Evolutionary conservation across 305 asterid genomes (phyloP).

Genomic region (Plantago coronopus): DNA sequence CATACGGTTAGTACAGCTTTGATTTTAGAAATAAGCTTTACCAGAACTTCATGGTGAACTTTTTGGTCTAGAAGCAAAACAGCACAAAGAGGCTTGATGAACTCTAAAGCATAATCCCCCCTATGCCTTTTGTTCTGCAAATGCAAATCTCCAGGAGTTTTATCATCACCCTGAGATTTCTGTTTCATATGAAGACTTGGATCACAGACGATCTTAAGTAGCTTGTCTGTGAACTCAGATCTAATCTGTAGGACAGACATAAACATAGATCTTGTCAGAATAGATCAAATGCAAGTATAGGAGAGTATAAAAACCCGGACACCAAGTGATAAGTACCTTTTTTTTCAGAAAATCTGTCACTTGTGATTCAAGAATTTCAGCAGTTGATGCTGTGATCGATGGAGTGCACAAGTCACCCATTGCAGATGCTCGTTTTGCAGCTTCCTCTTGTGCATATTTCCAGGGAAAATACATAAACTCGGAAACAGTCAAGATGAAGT

Average conservation of each 20-base stretch:
- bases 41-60: slow-evolving; percentile 97
- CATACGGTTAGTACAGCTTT: background rate
- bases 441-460: slow-evolving; percentile 87
- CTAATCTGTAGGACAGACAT: slow-evolving; percentile 51
- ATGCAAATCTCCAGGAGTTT: slow-evolving; percentile 38
- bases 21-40: slow-evolving; percentile 32
- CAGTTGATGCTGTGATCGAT: slow-evolving; percentile 78
- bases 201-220: slow-evolving; percentile 77
- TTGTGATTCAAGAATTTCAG: slow-evolving; percentile 82
- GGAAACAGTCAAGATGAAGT: slow-evolving; percentile 79
- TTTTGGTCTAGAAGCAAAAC: slow-evolving; percentile 88
- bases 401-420: slow-evolving; percentile 78
- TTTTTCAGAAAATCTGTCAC: slow-evolving; percentile 66
- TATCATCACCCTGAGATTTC: slow-evolving; percentile 41
- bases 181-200: slow-evolving; percentile 54
- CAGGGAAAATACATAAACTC: slow-evolving; percentile 88
- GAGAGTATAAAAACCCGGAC: slow-evolving; percentile 13
- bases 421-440: slow-evolving; percentile 50
- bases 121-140: slow-evolving; percentile 35
- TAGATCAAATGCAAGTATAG: slow-evolving; percentile 4
- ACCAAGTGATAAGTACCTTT: slow-evolving; percentile 42
- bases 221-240: slow-evolving; percentile 81
- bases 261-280: slow-evolving; percentile 18
- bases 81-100: slow-evolving; percentile 86
- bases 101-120: slow-evolving; percentile 82